Percentiles rank a stretch among this genome's conserved stretches.
These are phyloP conservation scores for Termitomyces sp. DNA, from an alignment of 768 basidiomycete genomes.

Conservation along the genomic window DNA sequence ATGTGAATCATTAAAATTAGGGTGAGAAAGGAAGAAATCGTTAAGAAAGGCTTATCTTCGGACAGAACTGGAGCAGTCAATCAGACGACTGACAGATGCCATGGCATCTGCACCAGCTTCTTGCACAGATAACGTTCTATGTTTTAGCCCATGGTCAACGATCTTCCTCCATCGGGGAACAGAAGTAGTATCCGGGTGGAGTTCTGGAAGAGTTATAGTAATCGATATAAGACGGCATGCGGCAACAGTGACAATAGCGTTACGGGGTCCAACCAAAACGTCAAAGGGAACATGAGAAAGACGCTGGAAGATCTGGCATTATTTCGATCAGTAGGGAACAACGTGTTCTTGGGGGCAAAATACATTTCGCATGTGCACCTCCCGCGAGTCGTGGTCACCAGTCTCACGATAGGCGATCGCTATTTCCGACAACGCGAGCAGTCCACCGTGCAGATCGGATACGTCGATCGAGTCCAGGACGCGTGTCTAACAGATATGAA, in stretches of 20 bases:
- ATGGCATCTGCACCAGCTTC: slow-evolving; percentile 72
- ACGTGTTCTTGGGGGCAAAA: neutral
- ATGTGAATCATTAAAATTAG: slow-evolving; percentile 22
- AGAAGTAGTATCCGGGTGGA: slow-evolving; percentile 33
- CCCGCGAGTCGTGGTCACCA: slow-evolving; percentile 24
- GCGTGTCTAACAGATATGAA: slow-evolving; percentile 32
- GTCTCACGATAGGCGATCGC: slow-evolving; percentile 48
- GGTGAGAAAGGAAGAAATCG: neutral
- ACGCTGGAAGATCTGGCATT: slow-evolving; percentile 57
- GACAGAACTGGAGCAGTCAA: slow-evolving; percentile 59
- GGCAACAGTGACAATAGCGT: slow-evolving; percentile 66
- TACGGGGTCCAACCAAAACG: slow-evolving; percentile 58
- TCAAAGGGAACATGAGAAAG: slow-evolving; percentile 52
- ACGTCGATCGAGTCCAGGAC: slow-evolving; percentile 61
- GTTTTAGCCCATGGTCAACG: slow-evolving; percentile 68
- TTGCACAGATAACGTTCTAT: slow-evolving; percentile 59
- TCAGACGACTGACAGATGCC: slow-evolving; percentile 60
- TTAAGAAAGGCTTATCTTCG: slow-evolving; percentile 57
- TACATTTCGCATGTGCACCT: slow-evolving; percentile 43
- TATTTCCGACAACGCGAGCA: slow-evolving; percentile 72
- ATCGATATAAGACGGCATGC: slow-evolving; percentile 67
- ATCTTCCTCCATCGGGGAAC: slow-evolving; percentile 64
- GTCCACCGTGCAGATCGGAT: slow-evolving; percentile 73
- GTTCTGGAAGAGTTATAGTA: slow-evolving; percentile 55
- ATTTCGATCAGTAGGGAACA: neutral